Conservation (phyloP, 129 eudicot species). For the Artemisia annua region DNA sequence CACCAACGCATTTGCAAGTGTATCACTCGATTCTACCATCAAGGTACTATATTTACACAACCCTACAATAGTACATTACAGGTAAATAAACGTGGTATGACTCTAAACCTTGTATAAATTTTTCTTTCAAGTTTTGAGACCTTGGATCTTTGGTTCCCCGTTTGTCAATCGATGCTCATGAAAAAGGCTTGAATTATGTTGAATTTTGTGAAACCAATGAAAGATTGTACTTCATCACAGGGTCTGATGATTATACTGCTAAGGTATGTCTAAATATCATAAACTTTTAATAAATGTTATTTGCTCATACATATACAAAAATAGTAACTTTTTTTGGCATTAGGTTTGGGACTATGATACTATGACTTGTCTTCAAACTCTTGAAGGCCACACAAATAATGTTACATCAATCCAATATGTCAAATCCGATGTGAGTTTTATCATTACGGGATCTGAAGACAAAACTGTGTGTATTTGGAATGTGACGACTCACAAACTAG, state of each 20-base stretch:
- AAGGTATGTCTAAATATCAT: not conserved
- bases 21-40: no score
- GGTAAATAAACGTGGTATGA: not conserved
- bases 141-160: conserved; percentile 72
- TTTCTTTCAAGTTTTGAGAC: conserved; percentile 68
- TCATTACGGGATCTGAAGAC: conserved; percentile 73
- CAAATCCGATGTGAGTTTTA: conserved; percentile 41
- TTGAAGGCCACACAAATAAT: conserved; percentile 69
- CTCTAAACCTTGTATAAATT: conserved; percentile 5
- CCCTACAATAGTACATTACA: no score
- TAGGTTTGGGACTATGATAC: conserved; percentile 73
- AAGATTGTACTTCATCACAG: conserved; percentile 66
- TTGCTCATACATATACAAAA: not conserved
- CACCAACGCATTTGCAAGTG: no score
- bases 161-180: conserved; percentile 69
- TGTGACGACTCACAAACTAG: conserved; percentile 45
- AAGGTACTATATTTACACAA: no score
- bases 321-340: not conserved
- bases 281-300: not conserved
- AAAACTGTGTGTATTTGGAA: conserved; percentile 62
- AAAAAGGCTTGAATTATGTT: conserved; percentile 68
- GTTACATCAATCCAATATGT: conserved; percentile 46
- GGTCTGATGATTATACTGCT: conserved; percentile 87
- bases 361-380: conserved; percentile 53
- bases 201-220: conserved; percentile 64